Percentiles rank a stretch among this genome's conserved stretches.
phyloP scores from a whole-genome alignment of 2,329 filamentous ascomycete species.

The Scedosporium aurantiacum region DNA sequence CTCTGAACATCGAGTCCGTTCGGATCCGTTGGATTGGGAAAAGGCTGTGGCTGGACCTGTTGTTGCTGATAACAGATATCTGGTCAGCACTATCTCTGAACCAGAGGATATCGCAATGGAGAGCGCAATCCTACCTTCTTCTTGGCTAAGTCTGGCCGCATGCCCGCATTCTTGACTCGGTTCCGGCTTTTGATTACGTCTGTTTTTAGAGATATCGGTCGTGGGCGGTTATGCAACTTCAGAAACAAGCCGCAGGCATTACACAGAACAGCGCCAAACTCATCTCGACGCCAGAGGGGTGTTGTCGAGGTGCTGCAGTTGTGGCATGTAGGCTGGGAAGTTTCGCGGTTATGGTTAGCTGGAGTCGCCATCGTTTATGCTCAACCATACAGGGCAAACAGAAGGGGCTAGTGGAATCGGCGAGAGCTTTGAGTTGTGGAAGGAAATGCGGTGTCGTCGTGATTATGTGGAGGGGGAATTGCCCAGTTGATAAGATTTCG shows the following conservation, averaged over 20 bases:
- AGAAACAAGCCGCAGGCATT: constrained; percentile 97
- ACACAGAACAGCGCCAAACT: constrained; percentile 89
- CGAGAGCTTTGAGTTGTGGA: background rate
- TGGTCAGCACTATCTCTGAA: constrained; percentile 9
- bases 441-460: background rate
- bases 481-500: constrained; percentile 7
- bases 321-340: constrained; percentile 83
- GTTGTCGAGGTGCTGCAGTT: constrained; percentile 95
- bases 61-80: constrained; percentile 14
- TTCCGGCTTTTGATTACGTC: constrained; percentile 99
- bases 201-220: constrained; percentile 93
- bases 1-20: constrained; percentile 53
- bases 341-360: constrained; percentile 45
- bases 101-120: background rate
- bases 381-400: background rate
- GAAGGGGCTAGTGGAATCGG: background rate
- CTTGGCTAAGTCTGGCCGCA: constrained; percentile 63
- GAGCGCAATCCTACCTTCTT: constrained; percentile 55
- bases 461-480: background rate
- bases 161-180: constrained; percentile 67
- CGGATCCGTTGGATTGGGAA: constrained; percentile 29
- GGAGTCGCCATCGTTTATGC: constrained; percentile 39
- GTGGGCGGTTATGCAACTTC: constrained; percentile 86
- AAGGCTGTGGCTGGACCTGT: constrained; percentile 29
- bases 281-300: constrained; percentile 93